These are phyloP conservation scores for Botryosphaeria agaves DNA, from an alignment of 2,329 filamentous ascomycete genomes.

Conservation along the genomic window DNA sequence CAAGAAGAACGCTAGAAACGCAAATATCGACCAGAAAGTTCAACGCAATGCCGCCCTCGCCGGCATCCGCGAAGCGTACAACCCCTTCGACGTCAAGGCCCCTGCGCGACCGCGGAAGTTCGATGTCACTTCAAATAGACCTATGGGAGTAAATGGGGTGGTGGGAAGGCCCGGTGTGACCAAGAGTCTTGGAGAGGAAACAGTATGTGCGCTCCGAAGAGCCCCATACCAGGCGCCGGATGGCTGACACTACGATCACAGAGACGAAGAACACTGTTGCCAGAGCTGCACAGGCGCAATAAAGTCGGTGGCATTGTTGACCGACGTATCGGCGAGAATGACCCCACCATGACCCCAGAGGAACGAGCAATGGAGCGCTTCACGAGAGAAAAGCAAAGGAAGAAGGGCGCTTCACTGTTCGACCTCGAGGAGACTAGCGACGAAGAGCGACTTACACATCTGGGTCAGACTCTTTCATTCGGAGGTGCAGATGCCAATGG, in stretches of 20 bases:
- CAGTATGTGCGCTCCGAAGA: conserved; percentile 29
- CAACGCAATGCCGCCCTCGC: conserved; percentile 63
- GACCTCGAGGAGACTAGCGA: conserved; percentile 76
- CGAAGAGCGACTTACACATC: conserved; percentile 58
- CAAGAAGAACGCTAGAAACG: conserved; percentile 53
- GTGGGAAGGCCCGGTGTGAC: conserved; percentile 66
- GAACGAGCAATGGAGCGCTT: conserved; percentile 86
- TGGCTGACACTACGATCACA: conserved; percentile 14
- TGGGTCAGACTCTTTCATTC: conserved; percentile 56
- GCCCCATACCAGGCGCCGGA: not conserved
- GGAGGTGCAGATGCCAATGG: conserved; percentile 35
- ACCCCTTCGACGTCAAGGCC: conserved; percentile 89
- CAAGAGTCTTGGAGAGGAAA: conserved; percentile 75
- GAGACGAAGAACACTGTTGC: conserved; percentile 67
- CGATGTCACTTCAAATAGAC: conserved; percentile 55
- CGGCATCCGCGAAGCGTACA: conserved; percentile 87
- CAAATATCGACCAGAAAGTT: conserved; percentile 53
- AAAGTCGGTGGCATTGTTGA: conserved; percentile 89
- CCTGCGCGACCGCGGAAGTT: conserved; percentile 67
- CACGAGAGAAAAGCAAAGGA: conserved; percentile 67
- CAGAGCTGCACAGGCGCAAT: conserved; percentile 75
- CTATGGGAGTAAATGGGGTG: conserved; percentile 35
- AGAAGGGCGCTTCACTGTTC: conserved; percentile 63
- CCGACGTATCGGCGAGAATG: conserved; percentile 87
- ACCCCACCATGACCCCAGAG: conserved; percentile 83